Evolutionary conservation across 2,329 filamentous ascomycete genomes (phyloP), one percentile per base, ranked within the genome.

Genomic region (Fusarium fracticaudum): DNA sequence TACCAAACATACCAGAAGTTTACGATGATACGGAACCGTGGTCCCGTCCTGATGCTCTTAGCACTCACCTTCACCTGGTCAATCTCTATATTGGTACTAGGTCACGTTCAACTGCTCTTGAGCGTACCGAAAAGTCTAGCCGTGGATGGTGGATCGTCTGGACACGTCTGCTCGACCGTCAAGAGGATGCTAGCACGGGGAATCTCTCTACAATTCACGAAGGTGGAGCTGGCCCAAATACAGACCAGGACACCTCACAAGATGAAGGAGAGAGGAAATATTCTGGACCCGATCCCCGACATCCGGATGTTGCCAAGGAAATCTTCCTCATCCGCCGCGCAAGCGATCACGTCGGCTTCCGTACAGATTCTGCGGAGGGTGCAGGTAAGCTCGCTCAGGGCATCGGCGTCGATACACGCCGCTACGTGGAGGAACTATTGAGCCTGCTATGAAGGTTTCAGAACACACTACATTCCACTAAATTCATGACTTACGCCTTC

Each of bases 341-440:
- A 3, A 89, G 90, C 74, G 90, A 91, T 77, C 86, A 90, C 59
- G 80, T 77, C 29, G 80, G 83, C 48, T 81, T 83, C 47, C 81
- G 84, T 24, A 79, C 77, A n/a, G 81, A 86, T 76, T 67, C 83
- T 69, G 78, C 83, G 20, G 88, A 88, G 31, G 89, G 89, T 7
- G 88, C 91, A 4, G 88, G 86, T 26, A 87, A 88, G 63, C 81
- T 94, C 73, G 90, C 89, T 0, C 91, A 93, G 77, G 93, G 93
- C 0, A 94, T 95, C 72, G 93, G 93, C 0, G 87, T 95, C 40
- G 93, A 95, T 84, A 94, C 93, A 37, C 88, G 91, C 80, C 89
- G 88, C 79, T 95, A 95, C 81, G 90, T 95, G 8, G 93, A 95
- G 80, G 91, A 90, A 3, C 80, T 95, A 64, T 83, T 95, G 80